A percentile compares a stretch with the other conserved stretches of the same genome.
Evolutionary conservation across 768 basidiomycete species (phyloP).

Genomic region (Saitozyma sp.): DNA sequence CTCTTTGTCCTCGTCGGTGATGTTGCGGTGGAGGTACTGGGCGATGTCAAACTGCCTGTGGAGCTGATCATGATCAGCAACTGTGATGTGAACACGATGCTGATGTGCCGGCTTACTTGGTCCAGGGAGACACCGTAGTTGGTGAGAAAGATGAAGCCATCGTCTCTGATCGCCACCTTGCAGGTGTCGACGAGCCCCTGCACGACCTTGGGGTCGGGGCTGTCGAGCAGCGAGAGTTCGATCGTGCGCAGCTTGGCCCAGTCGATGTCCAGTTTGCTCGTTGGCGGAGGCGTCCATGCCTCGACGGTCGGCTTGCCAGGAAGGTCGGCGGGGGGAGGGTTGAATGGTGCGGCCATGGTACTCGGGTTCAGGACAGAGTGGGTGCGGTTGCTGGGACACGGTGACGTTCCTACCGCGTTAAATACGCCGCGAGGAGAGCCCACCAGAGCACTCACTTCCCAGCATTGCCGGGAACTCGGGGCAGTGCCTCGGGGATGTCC

Average conservation of each 20-base stretch:
- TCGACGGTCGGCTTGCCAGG: constrained; percentile 15
- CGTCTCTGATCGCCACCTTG: constrained; percentile 26
- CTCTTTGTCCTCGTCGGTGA: constrained; percentile 30
- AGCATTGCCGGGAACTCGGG: too few species aligned
- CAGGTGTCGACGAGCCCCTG: constrained; percentile 20
- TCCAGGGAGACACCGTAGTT: constrained; percentile 31
- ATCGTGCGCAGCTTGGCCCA: constrained; percentile 30
- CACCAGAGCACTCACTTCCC: background rate
- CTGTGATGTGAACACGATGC: too few species aligned
- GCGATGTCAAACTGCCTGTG: constrained; percentile 32
- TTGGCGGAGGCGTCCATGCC: constrained; percentile 16
- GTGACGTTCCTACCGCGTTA: too few species aligned
- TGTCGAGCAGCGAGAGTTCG: constrained; percentile 27
- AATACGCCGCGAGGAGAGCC: too few species aligned
- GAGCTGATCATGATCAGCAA: constrained; percentile 11
- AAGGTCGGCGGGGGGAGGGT: constrained; percentile 17
- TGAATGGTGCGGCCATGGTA: constrained; percentile 13
- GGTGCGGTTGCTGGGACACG: too few species aligned
- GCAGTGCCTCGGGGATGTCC: too few species aligned
- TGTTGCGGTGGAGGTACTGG: constrained; percentile 26
- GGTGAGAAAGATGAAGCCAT: constrained; percentile 32
- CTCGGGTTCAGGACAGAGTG: background rate
- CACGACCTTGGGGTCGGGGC: constrained; percentile 12
- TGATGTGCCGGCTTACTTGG: constrained; percentile 7
- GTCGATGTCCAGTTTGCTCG: constrained; percentile 10